Conservation (phyloP, 1,284 basidiomycete genomes). For the Cryptococcus hybrid region DNA sequence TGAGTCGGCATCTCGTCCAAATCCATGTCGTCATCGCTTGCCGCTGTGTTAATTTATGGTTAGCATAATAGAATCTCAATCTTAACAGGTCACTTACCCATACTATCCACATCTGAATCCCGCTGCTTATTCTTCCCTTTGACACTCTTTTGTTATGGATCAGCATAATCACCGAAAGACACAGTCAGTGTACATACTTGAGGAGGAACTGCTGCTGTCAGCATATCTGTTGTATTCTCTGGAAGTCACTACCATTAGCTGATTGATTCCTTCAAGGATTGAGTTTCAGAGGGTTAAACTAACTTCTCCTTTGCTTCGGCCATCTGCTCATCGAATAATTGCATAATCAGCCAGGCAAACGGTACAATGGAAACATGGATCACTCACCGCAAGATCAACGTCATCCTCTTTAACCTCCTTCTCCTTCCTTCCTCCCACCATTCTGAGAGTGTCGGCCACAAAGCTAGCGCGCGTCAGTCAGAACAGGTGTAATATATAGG, state of each 20-base stretch:
- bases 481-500: background rate
- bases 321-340: slow-evolving; percentile 57
- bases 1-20: slow-evolving; percentile 47
- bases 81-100: slow-evolving; percentile 56
- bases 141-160: slow-evolving; percentile 18
- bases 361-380: background rate
- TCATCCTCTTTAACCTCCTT: slow-evolving; percentile 66
- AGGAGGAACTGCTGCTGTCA: slow-evolving; percentile 6
- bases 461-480: slow-evolving; percentile 56
- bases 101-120: slow-evolving; percentile 70
- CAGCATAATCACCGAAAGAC: background rate
- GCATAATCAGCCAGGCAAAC: background rate
- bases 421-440: slow-evolving; percentile 53
- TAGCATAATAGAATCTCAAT: background rate
- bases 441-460: slow-evolving; percentile 62
- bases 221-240: slow-evolving; percentile 28
- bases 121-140: slow-evolving; percentile 58
- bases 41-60: background rate
- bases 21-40: slow-evolving; percentile 40
- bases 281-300: slow-evolving; percentile 20
- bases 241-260: background rate
- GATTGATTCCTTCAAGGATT: too few relatives aligned
- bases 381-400: slow-evolving; percentile 64
- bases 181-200: slow-evolving; percentile 12
- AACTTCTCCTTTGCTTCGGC: slow-evolving; percentile 69